Base-by-base conservation (phyloP, 768 basidiomycete genomes). In the Paxillus rubicundulus region DNA sequence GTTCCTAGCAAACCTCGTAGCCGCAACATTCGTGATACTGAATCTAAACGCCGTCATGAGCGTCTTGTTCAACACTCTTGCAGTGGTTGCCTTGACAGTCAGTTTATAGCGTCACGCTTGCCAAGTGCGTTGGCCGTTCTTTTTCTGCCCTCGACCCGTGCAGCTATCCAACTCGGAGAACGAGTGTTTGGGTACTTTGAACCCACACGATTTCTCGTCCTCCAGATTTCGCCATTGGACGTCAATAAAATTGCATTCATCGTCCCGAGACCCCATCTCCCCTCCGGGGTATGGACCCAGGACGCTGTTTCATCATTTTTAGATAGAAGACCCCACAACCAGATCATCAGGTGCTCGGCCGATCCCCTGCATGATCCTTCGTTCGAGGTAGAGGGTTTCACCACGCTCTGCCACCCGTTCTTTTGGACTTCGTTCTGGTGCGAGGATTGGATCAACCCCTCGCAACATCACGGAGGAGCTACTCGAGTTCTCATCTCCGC, bases 391-490 rank as follows among this genome's bases (percentile, higher is more conserved):
- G 86, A 87, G 63, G 85, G 85, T 59, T 70, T 86, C 37, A 80
- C 78, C 0, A 87, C 87, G 86, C 76, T 87, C 14, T 87, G 84
- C 56, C 77, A 84, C 0, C 85, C 86, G 0, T 72, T 87, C 13
- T 87, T 86, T 66, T 87, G 86, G 86, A 87, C 86, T 0, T 77
- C 86, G 1, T 87, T 79, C 56, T 87, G 86, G 86, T 85, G 77
- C n/a, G n/a, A n/a, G n/a, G n/a, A n/a, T n/a, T n/a, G n/a, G n/a
- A n/a, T n/a, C n/a, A n/a, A 71, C 14, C 68, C 78, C 0, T 75
- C 74, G 0, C 58, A 63, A 21, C 86, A 86, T 61, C 74, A 77
- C 9, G 77, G 72, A 1, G 78, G 73, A 7, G 76, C 76, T 4
- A 71, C 70, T 2, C 61, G 63, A 24, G 69, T 87, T 52, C 70